A percentile compares a stretch with the other conserved stretches of the same genome.
Conservation (phyloP, 208 protist species). For the Crithidia expoeki region DNA sequence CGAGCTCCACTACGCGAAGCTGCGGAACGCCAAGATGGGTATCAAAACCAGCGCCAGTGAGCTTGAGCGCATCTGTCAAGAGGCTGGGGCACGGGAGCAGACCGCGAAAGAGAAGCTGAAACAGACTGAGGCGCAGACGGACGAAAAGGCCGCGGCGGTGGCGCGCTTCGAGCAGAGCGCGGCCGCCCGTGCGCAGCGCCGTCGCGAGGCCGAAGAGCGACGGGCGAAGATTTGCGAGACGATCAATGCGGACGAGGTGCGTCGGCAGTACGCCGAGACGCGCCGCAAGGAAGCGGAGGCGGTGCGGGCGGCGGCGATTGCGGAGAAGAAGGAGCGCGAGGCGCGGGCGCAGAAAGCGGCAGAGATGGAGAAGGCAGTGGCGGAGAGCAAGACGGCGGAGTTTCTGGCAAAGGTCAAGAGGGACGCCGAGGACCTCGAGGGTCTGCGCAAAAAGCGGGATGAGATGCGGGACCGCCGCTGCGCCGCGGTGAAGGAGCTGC, state of each 20-base stretch:
- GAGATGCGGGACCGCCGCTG: constrained; percentile 33
- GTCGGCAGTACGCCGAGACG: constrained; percentile 27
- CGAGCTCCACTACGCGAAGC: constrained; percentile 45
- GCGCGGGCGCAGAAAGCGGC: constrained; percentile 28
- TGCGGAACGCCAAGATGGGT: constrained; percentile 24
- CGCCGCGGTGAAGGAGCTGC: constrained; percentile 18
- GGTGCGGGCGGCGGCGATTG: constrained; percentile 22
- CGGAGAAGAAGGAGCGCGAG: constrained; percentile 22
- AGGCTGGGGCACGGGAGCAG: constrained; percentile 39
- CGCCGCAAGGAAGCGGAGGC: constrained; percentile 21
- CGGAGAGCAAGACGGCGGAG: constrained; percentile 35
- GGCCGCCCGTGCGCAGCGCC: constrained; percentile 25
- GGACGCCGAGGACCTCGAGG: constrained; percentile 40
- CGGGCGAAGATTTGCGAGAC: constrained; percentile 32
- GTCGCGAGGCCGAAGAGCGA: constrained; percentile 38
- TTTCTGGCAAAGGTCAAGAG: constrained; percentile 32
- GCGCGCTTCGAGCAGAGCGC: constrained; percentile 24
- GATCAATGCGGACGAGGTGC: constrained; percentile 41
- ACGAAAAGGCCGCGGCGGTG: constrained; percentile 31
- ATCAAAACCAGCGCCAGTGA: constrained; percentile 14
- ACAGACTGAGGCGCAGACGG: constrained; percentile 22
- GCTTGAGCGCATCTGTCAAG: constrained; percentile 34
- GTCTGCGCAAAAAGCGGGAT: constrained; percentile 43
- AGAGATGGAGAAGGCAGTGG: constrained; percentile 51
- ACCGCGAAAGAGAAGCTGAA: constrained; percentile 33